Evolutionary conservation across 2,329 filamentous ascomycete genomes (phyloP).

Genomic region (Waltergamsia citrina): DNA sequence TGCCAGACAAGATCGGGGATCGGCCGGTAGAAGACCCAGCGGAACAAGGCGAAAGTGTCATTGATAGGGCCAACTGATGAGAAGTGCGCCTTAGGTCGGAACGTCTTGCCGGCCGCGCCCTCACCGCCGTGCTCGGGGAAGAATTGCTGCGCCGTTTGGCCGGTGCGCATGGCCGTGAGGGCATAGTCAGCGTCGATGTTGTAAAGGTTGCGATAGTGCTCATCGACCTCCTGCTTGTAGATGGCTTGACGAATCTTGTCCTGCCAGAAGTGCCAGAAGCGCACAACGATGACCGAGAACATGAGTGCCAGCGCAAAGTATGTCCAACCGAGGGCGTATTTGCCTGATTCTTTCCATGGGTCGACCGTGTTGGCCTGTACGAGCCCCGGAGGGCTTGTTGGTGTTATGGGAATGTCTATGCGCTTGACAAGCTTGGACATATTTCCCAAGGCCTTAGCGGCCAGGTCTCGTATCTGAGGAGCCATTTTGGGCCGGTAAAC

Average conservation of each 20-base stretch:
- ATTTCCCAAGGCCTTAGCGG: conserved; percentile 20
- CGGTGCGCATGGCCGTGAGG: conserved; percentile 35
- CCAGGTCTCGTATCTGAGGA: conserved; percentile 20
- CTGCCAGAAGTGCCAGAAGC: conserved; percentile 83
- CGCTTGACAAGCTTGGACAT: conserved; percentile 37
- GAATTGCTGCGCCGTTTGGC: conserved; percentile 55
- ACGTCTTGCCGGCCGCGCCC: conserved; percentile 45
- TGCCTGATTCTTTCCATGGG: conserved; percentile 72
- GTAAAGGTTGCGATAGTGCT: conserved; percentile 48
- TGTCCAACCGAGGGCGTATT: conserved; percentile 81
- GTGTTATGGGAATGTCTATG: conserved; percentile 50
- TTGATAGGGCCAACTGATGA: conserved; percentile 69
- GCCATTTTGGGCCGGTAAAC: too few relatives aligned
- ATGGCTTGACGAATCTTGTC: conserved; percentile 87
- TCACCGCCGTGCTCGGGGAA: conserved; percentile 59
- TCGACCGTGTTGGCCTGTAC: conserved; percentile 58
- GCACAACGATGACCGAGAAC: conserved; percentile 54
- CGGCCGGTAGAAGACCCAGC: conserved; percentile 84
- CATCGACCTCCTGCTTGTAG: conserved; percentile 72
- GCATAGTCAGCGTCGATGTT: conserved; percentile 38
- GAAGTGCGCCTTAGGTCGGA: conserved; percentile 60
- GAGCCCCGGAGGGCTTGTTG: conserved; percentile 50
- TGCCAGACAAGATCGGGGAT: conserved; percentile 64
- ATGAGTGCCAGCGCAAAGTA: conserved; percentile 75
- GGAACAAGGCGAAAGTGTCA: conserved; percentile 69